Evolutionary conservation across 1,284 basidiomycete genomes (phyloP).

Genomic region (Pterulicium gracile): DNA sequence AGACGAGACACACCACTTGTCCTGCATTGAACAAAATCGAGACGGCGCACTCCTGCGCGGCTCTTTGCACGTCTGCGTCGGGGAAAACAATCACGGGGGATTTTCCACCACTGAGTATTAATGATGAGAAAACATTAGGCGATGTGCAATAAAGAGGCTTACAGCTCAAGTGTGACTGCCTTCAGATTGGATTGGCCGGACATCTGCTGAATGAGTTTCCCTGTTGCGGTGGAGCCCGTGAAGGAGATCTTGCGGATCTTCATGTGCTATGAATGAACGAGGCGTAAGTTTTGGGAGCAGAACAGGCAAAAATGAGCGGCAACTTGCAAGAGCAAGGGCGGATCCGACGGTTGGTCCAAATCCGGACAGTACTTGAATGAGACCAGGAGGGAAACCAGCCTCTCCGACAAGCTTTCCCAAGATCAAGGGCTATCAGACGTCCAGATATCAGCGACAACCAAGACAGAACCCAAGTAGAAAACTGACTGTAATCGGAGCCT

Average conservation of each 20-base stretch:
- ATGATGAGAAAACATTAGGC: too few species aligned
- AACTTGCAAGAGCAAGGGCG: background rate
- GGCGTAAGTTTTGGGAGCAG: background rate
- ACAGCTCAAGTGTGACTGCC: slow-evolving; percentile 2
- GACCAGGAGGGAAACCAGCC: slow-evolving; percentile 6
- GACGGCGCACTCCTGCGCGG: background rate
- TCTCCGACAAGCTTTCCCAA: slow-evolving; percentile 3
- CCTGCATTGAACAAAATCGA: slow-evolving; percentile 1
- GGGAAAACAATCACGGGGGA: slow-evolving; percentile 1
- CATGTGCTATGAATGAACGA: slow-evolving; percentile 1
- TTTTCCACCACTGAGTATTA: slow-evolving; percentile 8
- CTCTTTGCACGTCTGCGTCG: background rate
- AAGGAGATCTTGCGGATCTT: slow-evolving; percentile 6
- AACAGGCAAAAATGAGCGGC: slow-evolving; percentile 1
- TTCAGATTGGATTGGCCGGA: slow-evolving; percentile 5
- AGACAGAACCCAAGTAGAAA: background rate
- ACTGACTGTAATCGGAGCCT: slow-evolving; percentile 3
- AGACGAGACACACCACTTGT: slow-evolving; percentile 3
- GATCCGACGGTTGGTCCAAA: slow-evolving; percentile 1
- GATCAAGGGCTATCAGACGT: slow-evolving; percentile 1
- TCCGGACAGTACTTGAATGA: slow-evolving; percentile 1
- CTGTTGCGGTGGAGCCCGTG: slow-evolving; percentile 4
- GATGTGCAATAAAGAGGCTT: too few species aligned
- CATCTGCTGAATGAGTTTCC: slow-evolving; percentile 3
- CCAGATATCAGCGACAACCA: background rate